Percentiles rank a stretch among this genome's conserved stretches.
These are phyloP conservation scores for Stagonosporopsis vannaccii DNA, from an alignment of 2,329 filamentous ascomycete genomes.

Conservation along the genomic window DNA sequence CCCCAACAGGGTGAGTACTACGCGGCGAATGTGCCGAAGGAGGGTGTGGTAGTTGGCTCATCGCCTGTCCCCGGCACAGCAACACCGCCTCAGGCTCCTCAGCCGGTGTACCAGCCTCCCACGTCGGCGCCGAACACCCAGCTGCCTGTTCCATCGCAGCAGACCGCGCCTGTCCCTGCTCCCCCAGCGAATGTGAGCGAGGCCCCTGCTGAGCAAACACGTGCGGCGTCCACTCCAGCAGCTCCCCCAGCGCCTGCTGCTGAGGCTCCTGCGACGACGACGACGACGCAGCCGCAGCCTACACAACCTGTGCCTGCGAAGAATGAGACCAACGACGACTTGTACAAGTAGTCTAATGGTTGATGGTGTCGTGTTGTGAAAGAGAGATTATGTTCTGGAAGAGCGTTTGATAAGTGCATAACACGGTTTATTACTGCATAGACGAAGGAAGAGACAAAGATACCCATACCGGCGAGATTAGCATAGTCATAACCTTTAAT, in stretches of 20 bases:
- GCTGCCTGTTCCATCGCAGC: constrained; percentile 13
- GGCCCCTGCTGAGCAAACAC: background rate
- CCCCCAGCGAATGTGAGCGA: constrained; percentile 7
- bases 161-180: constrained; percentile 1
- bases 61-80: constrained; percentile 19
- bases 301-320: constrained; percentile 13
- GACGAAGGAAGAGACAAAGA: constrained; percentile 1
- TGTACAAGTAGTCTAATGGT: constrained; percentile 24
- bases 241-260: no score
- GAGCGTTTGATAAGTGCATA: background rate
- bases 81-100: constrained; percentile 20
- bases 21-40: constrained; percentile 21
- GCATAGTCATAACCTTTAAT: background rate
- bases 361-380: background rate
- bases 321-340: constrained; percentile 25
- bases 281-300: constrained; percentile 4
- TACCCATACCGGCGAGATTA: constrained; percentile 6
- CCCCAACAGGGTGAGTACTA: constrained; percentile 29
- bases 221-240: background rate
- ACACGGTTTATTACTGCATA: constrained; percentile 1
- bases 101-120: constrained; percentile 23
- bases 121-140: constrained; percentile 6
- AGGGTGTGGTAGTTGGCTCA: constrained; percentile 19
- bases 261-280: constrained; percentile 5
- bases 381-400: background rate